These are phyloP conservation scores for Exophiala dermatitidis DNA, from an alignment of 2,329 filamentous ascomycete genomes.

Conservation along the genomic window DNA sequence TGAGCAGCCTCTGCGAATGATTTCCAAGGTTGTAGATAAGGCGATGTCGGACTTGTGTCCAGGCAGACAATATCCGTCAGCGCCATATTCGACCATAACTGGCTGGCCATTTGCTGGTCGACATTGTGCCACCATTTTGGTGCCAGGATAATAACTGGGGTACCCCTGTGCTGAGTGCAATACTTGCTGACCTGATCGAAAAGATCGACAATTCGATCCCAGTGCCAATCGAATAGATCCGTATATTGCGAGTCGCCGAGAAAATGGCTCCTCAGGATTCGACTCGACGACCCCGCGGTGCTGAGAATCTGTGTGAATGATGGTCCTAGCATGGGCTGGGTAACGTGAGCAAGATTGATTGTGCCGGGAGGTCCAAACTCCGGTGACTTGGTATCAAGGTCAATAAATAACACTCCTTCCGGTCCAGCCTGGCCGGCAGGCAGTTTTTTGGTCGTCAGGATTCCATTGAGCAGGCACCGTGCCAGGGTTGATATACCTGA, in stretches of 20 bases:
- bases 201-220: constrained; percentile 47
- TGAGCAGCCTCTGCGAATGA: constrained; percentile 33
- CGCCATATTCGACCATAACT: constrained; percentile 41
- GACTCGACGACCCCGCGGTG: constrained; percentile 12
- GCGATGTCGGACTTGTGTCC: constrained; percentile 42
- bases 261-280: constrained; percentile 46
- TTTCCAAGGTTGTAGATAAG: constrained; percentile 38
- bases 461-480: constrained; percentile 49
- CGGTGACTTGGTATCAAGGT: constrained; percentile 53
- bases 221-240: constrained; percentile 52
- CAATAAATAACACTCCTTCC: constrained; percentile 47
- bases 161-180: constrained; percentile 36
- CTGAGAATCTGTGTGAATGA: constrained; percentile 46
- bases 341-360: constrained; percentile 49
- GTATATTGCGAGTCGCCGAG: constrained; percentile 48
- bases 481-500: constrained; percentile 56
- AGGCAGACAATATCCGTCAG: constrained; percentile 50
- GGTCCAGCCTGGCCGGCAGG: neutral
- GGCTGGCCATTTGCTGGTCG: constrained; percentile 44
- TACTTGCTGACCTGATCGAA: constrained; percentile 42
- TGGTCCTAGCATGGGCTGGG: constrained; percentile 48
- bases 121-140: constrained; percentile 51
- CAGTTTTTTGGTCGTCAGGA: constrained; percentile 35
- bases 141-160: constrained; percentile 51
- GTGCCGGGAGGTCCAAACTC: constrained; percentile 55